Conservation (phyloP, 2,329 filamentous ascomycete genomes). For the Colletotrichum sp. region DNA sequence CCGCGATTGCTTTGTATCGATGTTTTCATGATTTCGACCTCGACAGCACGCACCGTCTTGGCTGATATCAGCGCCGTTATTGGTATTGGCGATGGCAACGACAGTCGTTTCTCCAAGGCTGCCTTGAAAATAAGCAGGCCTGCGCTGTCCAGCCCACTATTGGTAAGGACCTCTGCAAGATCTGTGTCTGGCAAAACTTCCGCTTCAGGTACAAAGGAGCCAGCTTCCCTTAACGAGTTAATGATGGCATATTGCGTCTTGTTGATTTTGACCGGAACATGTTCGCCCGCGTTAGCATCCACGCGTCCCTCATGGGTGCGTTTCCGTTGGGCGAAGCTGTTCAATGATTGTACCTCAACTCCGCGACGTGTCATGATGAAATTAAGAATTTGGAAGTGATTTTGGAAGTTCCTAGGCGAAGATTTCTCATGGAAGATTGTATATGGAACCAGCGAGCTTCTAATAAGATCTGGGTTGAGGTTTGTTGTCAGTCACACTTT, state of each 20-base stretch:
- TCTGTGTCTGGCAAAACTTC: neutral
- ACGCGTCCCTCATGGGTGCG: neutral
- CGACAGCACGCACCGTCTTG: neutral
- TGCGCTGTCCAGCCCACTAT: neutral
- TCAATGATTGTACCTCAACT: neutral
- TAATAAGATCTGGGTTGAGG: neutral
- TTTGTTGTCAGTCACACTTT: neutral
- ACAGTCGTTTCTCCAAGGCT: neutral
- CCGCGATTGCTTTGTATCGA: neutral
- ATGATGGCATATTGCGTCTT: neutral
- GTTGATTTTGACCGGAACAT: neutral
- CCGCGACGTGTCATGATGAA: neutral
- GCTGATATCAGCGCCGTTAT: neutral
- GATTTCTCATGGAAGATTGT: neutral
- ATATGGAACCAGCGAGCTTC: neutral
- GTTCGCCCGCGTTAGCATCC: neutral
- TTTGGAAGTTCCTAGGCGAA: neutral
- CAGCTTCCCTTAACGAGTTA: neutral
- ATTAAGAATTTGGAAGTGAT: neutral
- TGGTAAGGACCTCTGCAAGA: neutral
- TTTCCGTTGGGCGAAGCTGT: neutral
- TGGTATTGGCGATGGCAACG: neutral
- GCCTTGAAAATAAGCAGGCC: neutral
- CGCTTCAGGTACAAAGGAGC: neutral
- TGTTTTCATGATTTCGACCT: neutral